These are phyloP conservation scores for Candida sphagnicola DNA, from an alignment of 805 yeast genomes.

Conservation along the genomic window DNA sequence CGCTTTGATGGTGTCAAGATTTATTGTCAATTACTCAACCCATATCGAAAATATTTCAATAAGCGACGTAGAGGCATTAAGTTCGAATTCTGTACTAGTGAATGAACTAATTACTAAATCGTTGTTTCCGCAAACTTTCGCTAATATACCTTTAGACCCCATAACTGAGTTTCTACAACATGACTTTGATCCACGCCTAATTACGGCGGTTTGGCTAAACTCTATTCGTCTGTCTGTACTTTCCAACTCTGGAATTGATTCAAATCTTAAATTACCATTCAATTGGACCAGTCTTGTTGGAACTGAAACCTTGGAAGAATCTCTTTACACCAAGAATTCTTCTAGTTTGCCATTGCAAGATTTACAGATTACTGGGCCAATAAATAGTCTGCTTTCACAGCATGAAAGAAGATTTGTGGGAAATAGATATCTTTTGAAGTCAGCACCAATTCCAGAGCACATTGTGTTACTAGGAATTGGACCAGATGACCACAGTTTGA, in stretches of 20 bases:
- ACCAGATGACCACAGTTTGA: conserved; percentile 14
- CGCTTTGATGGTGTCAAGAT: too few species aligned
- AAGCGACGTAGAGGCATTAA: background rate
- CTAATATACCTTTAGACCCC: background rate
- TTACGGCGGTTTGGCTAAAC: conserved; percentile 3
- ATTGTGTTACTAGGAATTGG: conserved; percentile 26
- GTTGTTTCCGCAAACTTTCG: background rate
- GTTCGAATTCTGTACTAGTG: background rate
- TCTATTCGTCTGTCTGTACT: background rate
- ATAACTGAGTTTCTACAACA: background rate
- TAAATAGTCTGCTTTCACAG: background rate
- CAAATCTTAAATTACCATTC: conserved; percentile 1
- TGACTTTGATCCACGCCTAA: conserved; percentile 1
- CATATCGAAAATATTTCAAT: background rate
- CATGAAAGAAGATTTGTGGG: conserved; percentile 28
- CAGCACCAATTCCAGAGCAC: conserved; percentile 26
- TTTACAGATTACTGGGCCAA: background rate
- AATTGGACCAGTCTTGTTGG: background rate
- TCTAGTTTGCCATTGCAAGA: background rate
- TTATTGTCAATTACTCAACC: too few species aligned
- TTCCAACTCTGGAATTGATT: background rate
- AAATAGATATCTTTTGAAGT: conserved; percentile 25
- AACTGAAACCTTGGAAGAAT: background rate
- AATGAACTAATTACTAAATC: background rate
- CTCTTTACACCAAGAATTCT: background rate